These are phyloP conservation scores for Capsaspora owczarzaki DNA, from an alignment of 78 protist species.

Conservation along the genomic window DNA sequence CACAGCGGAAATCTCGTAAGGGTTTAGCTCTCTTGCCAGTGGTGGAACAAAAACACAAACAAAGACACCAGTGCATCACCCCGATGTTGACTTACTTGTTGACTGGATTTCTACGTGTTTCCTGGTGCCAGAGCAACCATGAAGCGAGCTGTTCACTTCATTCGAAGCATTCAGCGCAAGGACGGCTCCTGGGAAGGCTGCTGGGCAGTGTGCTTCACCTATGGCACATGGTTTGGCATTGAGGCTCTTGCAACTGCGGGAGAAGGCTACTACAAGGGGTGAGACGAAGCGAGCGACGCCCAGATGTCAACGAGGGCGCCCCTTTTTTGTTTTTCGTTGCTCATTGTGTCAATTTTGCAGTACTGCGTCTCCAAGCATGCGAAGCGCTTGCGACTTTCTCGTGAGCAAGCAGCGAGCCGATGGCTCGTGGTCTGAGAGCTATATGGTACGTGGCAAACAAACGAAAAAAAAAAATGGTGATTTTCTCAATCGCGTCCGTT, in stretches of 20 bases:
- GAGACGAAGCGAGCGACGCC: background rate
- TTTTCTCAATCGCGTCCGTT: too few species aligned
- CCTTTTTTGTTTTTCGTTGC: too few species aligned
- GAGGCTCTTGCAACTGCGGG: conserved; percentile 62
- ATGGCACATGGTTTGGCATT: conserved; percentile 85
- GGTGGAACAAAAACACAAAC: too few species aligned
- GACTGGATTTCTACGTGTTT: background rate
- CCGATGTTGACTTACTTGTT: background rate
- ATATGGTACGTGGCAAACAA: background rate
- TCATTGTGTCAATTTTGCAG: too few species aligned
- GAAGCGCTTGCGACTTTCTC: conserved; percentile 60
- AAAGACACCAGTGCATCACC: too few species aligned
- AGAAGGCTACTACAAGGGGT: conserved; percentile 6
- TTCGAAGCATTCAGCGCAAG: conserved; percentile 48
- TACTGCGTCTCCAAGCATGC: conserved; percentile 17
- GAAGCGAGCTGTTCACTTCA: conserved; percentile 1
- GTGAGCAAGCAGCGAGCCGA: conserved; percentile 61
- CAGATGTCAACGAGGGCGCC: too few species aligned
- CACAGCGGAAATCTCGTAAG: conserved; percentile 26
- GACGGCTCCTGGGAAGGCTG: conserved; percentile 78
- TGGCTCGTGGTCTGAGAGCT: conserved; percentile 87
- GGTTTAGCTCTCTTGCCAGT: too few species aligned
- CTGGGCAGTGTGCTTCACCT: conserved; percentile 87
- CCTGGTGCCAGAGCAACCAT: conserved; percentile 27
- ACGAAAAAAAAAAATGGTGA: too few species aligned